phyloP scores from a whole-genome alignment of 108 stramenopile genomes.

The Seminavis robusta region DNA sequence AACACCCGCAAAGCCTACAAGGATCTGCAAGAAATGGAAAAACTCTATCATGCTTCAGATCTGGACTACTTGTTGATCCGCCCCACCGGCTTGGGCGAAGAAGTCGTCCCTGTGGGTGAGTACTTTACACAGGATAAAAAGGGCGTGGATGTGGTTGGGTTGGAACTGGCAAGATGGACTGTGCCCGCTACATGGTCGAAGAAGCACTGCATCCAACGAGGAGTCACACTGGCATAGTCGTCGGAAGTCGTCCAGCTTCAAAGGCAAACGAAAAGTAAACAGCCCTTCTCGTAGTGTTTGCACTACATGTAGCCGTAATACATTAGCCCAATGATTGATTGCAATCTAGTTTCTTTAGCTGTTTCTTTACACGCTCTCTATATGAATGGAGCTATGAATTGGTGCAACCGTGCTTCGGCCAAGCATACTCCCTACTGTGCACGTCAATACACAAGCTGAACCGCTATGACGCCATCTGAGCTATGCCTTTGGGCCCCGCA shows the following conservation, averaged over 20 bases:
- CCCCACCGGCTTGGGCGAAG: constrained; percentile 60
- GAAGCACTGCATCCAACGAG: constrained; percentile 56
- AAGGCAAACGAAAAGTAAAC: background rate
- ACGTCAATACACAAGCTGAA: too few species aligned
- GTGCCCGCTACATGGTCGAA: constrained; percentile 52
- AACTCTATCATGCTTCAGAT: constrained; percentile 4
- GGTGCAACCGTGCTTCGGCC: too few species aligned
- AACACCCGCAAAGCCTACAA: constrained; percentile 22
- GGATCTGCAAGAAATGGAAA: constrained; percentile 56
- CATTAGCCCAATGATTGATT: too few species aligned
- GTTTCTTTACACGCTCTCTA: too few species aligned
- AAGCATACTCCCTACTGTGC: too few species aligned
- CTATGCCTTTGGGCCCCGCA: too few species aligned
- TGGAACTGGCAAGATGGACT: constrained; percentile 64
- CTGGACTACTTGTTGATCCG: constrained; percentile 62
- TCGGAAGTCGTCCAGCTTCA: constrained; percentile 28
- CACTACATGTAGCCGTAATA: too few species aligned
- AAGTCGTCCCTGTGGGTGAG: constrained; percentile 31
- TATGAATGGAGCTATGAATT: too few species aligned
- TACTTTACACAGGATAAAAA: constrained; percentile 48
- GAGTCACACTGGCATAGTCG: constrained; percentile 28
- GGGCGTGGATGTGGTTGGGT: constrained; percentile 35
- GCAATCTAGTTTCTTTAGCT: too few species aligned
- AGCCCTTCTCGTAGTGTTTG: background rate
- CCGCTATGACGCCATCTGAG: too few species aligned